A percentile compares a stretch with the other conserved stretches of the same genome.
Conservation (phyloP, 164 flowering plant genomes). For the Stephania cephalantha region DNA sequence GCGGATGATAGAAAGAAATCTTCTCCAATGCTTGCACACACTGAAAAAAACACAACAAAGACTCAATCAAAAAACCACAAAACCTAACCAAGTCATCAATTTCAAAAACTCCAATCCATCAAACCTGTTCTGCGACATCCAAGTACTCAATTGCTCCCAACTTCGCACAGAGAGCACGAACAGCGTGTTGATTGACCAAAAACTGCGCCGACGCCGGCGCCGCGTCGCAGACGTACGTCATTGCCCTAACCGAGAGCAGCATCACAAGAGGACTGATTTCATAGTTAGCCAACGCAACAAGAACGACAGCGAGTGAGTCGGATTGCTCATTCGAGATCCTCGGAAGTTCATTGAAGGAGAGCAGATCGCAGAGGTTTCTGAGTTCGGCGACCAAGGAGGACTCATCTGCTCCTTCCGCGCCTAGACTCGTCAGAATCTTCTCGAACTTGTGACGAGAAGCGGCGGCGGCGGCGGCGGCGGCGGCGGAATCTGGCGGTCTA, state of each 20-base stretch:
- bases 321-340: slow-evolving; percentile 31
- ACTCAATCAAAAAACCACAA: background rate
- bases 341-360: slow-evolving; percentile 60
- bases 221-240: slow-evolving; percentile 77
- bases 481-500: too few species aligned
- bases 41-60: slow-evolving; percentile 26
- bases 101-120: background rate
- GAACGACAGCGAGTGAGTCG: slow-evolving; percentile 45
- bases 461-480: background rate
- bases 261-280: slow-evolving; percentile 61
- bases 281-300: slow-evolving; percentile 55
- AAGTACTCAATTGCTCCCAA: slow-evolving; percentile 63
- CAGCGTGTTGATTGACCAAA: slow-evolving; percentile 57
- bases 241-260: slow-evolving; percentile 71
- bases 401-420: slow-evolving; percentile 24
- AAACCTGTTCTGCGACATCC: slow-evolving; percentile 96
- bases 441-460: slow-evolving; percentile 23
- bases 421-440: slow-evolving; percentile 28
- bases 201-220: slow-evolving; percentile 44
- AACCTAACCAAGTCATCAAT: background rate
- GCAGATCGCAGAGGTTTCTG: slow-evolving; percentile 71
- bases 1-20: slow-evolving; percentile 73
- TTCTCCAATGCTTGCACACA: slow-evolving; percentile 91
- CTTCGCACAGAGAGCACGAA: slow-evolving; percentile 65
- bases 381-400: slow-evolving; percentile 47